These are phyloP conservation scores for Drechslera avenae DNA, from an alignment of 2,329 filamentous ascomycete species.

Conservation along the genomic window DNA sequence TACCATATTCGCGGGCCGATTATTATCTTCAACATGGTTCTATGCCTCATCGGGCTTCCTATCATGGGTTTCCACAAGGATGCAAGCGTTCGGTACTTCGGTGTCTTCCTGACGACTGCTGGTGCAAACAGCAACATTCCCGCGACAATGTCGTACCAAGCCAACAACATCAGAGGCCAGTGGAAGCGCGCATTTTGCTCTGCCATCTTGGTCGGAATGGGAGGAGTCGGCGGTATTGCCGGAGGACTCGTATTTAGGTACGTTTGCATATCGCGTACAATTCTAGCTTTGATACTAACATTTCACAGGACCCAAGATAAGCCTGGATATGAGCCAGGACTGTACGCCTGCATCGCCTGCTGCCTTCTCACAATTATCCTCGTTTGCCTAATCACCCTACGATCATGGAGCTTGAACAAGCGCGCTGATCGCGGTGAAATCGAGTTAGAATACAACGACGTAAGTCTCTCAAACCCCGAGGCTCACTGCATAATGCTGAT, in stretches of 20 bases:
- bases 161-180: constrained; percentile 85
- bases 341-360: constrained; percentile 49
- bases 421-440: constrained; percentile 49
- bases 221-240: constrained; percentile 78
- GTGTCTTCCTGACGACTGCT: constrained; percentile 75
- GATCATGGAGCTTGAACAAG: constrained; percentile 45
- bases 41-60: constrained; percentile 71
- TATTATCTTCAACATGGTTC: constrained; percentile 50
- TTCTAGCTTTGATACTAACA: neutral
- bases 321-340: constrained; percentile 43
- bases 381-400: constrained; percentile 38
- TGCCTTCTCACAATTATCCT: constrained; percentile 45
- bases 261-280: neutral
- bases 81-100: constrained; percentile 69
- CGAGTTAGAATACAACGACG: constrained; percentile 48
- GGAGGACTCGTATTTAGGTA: constrained; percentile 71
- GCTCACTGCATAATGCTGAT: constrained; percentile 16
- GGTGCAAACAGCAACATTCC: constrained; percentile 81
- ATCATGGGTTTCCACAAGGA: constrained; percentile 71
- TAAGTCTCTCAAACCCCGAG: constrained; percentile 24
- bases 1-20: constrained; percentile 64
- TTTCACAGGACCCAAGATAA: constrained; percentile 39
- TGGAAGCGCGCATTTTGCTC: constrained; percentile 85
- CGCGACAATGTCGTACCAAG: constrained; percentile 76
- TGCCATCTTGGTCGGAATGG: constrained; percentile 75